Evolutionary conservation across 768 basidiomycete genomes (phyloP).

Genomic region (Tremella yokohamensis): DNA sequence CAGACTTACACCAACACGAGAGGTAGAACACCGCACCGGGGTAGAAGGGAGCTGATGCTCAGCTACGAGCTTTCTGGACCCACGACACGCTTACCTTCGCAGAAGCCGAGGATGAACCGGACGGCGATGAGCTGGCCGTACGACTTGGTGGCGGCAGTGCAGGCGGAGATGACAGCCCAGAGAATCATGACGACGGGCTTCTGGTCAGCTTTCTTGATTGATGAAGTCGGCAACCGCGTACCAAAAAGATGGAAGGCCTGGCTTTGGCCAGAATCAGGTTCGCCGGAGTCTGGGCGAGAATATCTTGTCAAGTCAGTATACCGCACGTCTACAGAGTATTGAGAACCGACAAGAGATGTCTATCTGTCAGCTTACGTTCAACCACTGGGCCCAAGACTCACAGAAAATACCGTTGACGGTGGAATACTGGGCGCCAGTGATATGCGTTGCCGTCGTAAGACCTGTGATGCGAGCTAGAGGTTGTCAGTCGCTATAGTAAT

Average conservation of each 20-base stretch:
- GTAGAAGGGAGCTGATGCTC: slow-evolving; percentile 39
- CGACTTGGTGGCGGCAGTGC: slow-evolving; percentile 38
- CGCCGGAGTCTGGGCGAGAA: slow-evolving; percentile 2
- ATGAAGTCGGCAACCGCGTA: not conserved
- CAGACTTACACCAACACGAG: slow-evolving; percentile 31
- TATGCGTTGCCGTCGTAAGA: not conserved
- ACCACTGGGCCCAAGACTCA: not conserved
- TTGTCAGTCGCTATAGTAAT: no score
- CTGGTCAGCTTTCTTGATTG: not conserved
- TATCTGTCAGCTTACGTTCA: not conserved
- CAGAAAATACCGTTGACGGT: slow-evolving; percentile 2
- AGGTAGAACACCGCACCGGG: slow-evolving; percentile 46
- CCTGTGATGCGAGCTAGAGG: not conserved
- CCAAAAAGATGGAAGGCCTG: slow-evolving; percentile 5
- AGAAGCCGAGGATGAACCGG: slow-evolving; percentile 26
- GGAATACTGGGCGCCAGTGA: not conserved
- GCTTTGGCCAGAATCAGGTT: slow-evolving; percentile 4
- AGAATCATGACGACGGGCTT: not conserved
- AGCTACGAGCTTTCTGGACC: not conserved
- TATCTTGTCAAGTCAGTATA: not conserved
- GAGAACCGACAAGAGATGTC: not conserved
- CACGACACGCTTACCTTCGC: not conserved
- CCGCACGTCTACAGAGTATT: not conserved
- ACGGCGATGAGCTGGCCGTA: slow-evolving; percentile 38
- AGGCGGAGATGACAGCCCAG: slow-evolving; percentile 24